A percentile compares a stretch with the other conserved stretches of the same genome.
Evolutionary conservation across 805 yeast species (phyloP).

Genomic region (Naumovozyma castellii): DNA sequence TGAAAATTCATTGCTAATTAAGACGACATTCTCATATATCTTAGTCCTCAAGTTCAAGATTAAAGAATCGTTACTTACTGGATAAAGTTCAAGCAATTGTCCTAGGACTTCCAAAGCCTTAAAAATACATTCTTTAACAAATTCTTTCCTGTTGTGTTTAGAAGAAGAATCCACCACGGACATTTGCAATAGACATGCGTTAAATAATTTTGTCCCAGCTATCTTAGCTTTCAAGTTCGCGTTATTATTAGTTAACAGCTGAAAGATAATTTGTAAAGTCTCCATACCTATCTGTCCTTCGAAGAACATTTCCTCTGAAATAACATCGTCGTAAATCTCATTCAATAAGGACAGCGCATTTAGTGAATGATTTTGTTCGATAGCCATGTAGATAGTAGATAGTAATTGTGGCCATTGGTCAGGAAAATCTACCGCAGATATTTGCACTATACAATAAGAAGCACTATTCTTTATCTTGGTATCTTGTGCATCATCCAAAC

Average conservation of each 20-base stretch:
- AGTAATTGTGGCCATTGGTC: conserved; percentile 88
- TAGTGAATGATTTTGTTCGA: conserved; percentile 28
- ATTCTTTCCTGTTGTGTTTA: conserved; percentile 11
- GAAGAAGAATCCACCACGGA: conserved; percentile 24
- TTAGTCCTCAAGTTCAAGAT: conserved; percentile 8
- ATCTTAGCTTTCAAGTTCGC: conserved; percentile 34
- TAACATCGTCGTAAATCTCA: conserved; percentile 78
- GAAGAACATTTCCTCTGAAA: conserved; percentile 81
- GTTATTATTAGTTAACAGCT: conserved; percentile 28
- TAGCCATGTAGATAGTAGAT: conserved; percentile 36
- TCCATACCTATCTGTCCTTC: conserved; percentile 56
- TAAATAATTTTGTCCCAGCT: conserved; percentile 43
- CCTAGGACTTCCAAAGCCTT: conserved; percentile 11
- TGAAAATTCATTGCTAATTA: conserved; percentile 19
- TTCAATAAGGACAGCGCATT: conserved; percentile 54
- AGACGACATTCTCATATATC: conserved; percentile 17
- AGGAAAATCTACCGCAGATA: conserved; percentile 84
- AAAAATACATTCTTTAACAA: conserved; percentile 13
- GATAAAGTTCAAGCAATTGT: conserved; percentile 5
- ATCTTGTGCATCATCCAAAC: conserved; percentile 35
- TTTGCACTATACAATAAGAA: conserved; percentile 70
- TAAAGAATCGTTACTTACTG: conserved; percentile 1
- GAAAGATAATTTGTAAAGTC: conserved; percentile 42
- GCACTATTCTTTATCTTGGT: conserved; percentile 58
- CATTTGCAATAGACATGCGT: conserved; percentile 44